Evolutionary conservation across 2,329 filamentous ascomycete genomes (phyloP).

Genomic region (Colletotrichum liriopes): DNA sequence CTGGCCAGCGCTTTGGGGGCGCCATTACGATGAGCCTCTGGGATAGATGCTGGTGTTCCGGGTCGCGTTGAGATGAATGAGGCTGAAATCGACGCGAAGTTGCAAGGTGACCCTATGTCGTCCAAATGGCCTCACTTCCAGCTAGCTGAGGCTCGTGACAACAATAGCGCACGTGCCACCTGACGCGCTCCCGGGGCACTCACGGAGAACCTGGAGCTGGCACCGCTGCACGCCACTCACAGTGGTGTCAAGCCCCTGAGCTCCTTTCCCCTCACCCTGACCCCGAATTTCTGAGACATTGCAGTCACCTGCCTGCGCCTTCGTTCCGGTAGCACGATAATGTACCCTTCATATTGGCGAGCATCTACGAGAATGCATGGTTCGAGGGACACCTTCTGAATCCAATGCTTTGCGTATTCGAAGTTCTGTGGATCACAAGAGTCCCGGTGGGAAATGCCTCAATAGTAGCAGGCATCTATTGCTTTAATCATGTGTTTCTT

Average conservation of each 20-base stretch:
- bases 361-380: not conserved
- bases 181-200: constrained; percentile 16
- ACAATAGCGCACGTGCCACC: constrained; percentile 28
- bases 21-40: not conserved
- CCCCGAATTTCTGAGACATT: not conserved
- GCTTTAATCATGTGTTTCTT: too few species aligned
- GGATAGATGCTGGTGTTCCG: not conserved
- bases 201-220: constrained; percentile 7
- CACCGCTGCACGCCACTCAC: not conserved
- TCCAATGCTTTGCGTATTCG: not conserved
- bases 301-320: constrained; percentile 10
- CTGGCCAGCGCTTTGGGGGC: constrained; percentile 48
- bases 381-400: not conserved
- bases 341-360: not conserved
- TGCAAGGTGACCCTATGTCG: not conserved
- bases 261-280: not conserved
- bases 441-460: too few species aligned
- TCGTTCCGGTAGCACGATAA: too few species aligned
- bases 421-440: too few species aligned
- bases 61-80: not conserved
- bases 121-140: not conserved
- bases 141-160: constrained; percentile 29
- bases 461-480: too few species aligned
- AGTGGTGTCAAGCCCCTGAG: constrained; percentile 3
- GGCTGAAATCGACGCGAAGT: not conserved